Evolutionary conservation across 2,329 filamentous ascomycete species (phyloP).

Genomic region (Ophidiomyces ophidiicola): DNA sequence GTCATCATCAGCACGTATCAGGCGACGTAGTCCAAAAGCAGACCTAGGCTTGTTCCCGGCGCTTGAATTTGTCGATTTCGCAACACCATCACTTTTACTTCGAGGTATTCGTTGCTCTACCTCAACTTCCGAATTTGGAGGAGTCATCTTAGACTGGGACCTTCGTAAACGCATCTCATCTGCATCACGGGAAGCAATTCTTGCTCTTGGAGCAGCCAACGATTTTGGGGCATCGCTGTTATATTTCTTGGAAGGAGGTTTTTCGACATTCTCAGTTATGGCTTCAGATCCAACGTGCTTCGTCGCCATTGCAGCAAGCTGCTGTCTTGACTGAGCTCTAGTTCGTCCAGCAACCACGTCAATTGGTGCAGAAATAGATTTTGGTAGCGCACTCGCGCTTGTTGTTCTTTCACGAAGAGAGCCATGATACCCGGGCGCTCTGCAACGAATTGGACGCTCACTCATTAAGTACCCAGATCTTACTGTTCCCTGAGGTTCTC

Average conservation of each 20-base stretch:
- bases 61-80: slow-evolving; percentile 7
- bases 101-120: not conserved
- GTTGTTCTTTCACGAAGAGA: slow-evolving; percentile 24
- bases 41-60: slow-evolving; percentile 14
- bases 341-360: slow-evolving; percentile 32
- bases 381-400: slow-evolving; percentile 21
- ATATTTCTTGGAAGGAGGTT: slow-evolving; percentile 17
- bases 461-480: slow-evolving; percentile 24
- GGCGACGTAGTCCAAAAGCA: slow-evolving; percentile 22
- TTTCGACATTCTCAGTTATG: slow-evolving; percentile 4
- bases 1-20: slow-evolving; percentile 30
- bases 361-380: slow-evolving; percentile 24
- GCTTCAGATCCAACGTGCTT: not conserved
- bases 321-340: slow-evolving; percentile 30
- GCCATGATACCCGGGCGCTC: slow-evolving; percentile 26
- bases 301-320: slow-evolving; percentile 23
- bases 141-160: not conserved
- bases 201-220: slow-evolving; percentile 4
- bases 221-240: slow-evolving; percentile 13
- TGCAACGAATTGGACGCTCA: slow-evolving; percentile 30
- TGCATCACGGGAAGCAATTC: not conserved
- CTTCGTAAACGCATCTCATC: not conserved
- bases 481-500: not conserved
- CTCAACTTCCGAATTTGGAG: not conserved
- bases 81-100: slow-evolving; percentile 2